These are phyloP conservation scores for Rosa persica DNA, from an alignment of 306 rosid genomes.

Conservation along the genomic window DNA sequence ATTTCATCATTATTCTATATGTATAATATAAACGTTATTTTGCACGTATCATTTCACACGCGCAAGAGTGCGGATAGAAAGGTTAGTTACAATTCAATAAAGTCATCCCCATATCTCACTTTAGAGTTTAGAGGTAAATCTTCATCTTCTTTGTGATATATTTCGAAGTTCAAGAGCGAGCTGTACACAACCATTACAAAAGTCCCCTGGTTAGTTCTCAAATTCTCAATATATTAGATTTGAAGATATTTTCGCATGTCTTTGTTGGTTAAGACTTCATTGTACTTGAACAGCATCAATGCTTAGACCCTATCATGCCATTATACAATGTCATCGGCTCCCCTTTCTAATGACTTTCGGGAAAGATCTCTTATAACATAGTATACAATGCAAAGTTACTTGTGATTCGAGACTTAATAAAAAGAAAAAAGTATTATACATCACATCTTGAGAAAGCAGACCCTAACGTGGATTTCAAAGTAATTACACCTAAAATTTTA, in stretches of 20 bases:
- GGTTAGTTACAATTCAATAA: no score
- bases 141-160: no score
- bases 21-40: no score
- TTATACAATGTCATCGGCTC: not conserved
- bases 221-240: not conserved
- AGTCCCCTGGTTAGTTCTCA: not conserved
- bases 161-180: no score
- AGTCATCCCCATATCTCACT: no score
- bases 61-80: no score
- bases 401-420: not conserved
- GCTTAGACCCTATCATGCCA: not conserved
- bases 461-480: no score
- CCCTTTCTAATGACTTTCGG: not conserved
- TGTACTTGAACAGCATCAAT: not conserved
- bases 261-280: not conserved
- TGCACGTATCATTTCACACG: no score
- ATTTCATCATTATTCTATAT: no score
- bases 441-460: no score
- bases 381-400: not conserved
- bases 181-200: not conserved
- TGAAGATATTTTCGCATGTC: not conserved
- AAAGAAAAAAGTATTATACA: not conserved
- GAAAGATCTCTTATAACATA: not conserved
- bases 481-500: no score
- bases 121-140: no score